Evolutionary conservation across 2,329 filamentous ascomycete genomes (phyloP).

Genomic region (Colletotrichum sp.): DNA sequence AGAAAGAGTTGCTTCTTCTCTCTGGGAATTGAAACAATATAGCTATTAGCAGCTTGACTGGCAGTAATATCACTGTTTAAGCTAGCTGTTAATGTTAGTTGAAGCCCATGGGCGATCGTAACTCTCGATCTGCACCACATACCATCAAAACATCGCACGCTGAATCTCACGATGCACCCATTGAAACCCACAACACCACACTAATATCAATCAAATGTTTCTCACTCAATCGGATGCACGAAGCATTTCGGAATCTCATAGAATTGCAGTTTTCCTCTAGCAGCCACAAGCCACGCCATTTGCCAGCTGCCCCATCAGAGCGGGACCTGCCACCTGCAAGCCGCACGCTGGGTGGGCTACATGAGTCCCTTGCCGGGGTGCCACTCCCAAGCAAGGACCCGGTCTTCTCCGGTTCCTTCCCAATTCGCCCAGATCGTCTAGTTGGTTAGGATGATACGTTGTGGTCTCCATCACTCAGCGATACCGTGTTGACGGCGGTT

Average conservation of each 20-base stretch:
- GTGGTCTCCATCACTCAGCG: conserved; percentile 16
- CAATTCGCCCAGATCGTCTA: conserved; percentile 19
- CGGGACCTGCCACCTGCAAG: not conserved
- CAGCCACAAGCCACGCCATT: not conserved
- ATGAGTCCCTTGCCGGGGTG: not conserved
- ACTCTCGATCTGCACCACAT: not conserved
- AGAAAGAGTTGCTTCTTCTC: not conserved
- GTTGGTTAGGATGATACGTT: conserved; percentile 23
- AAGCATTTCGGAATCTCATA: not conserved
- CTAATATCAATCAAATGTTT: not conserved
- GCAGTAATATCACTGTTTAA: not conserved
- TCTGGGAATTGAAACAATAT: not conserved
- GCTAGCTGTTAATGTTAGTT: not conserved
- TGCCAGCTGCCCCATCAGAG: not conserved
- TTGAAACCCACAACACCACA: not conserved
- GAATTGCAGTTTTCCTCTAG: not conserved
- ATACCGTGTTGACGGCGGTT: conserved; percentile 22
- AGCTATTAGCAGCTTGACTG: not conserved
- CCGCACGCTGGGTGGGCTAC: not conserved
- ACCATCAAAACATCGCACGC: not conserved
- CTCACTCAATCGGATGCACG: not conserved
- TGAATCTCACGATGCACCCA: not conserved
- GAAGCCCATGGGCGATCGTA: not conserved
- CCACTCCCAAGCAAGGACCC: not conserved
- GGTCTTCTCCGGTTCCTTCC: not conserved